phyloP scores from a whole-genome alignment of 164 flowering plant species.

The Warburgia ugandensis region DNA sequence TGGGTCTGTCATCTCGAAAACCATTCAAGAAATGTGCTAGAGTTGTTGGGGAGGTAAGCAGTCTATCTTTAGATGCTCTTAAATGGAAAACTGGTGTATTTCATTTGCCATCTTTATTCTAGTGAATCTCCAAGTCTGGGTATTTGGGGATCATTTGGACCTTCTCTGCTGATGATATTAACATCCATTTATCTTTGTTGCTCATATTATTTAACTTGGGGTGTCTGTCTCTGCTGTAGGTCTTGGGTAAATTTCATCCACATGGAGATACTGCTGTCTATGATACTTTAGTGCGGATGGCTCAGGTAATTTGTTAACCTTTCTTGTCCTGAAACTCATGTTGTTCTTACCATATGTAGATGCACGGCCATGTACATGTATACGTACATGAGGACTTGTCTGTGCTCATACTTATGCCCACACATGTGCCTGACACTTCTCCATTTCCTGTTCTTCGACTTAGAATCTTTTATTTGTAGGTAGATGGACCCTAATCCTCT shows the following conservation, averaged over 20 bases:
- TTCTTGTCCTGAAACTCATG: not conserved
- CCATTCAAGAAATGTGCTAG: slow-evolving; percentile 96
- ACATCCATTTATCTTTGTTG: too few species aligned
- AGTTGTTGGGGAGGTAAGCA: slow-evolving; percentile 85
- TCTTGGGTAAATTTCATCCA: slow-evolving; percentile 94
- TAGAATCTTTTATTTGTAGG: too few species aligned
- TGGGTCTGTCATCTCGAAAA: slow-evolving; percentile 84
- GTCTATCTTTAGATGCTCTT: not conserved
- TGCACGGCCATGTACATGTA: too few species aligned
- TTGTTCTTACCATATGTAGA: not conserved
- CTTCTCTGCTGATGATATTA: too few species aligned
- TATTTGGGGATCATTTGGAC: too few species aligned
- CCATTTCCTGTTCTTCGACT: too few species aligned
- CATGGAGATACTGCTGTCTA: slow-evolving; percentile 97
- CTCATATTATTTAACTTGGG: not conserved
- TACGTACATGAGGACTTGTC: too few species aligned
- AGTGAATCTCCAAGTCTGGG: too few species aligned
- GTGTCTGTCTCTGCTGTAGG: slow-evolving; percentile 35
- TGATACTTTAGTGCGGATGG: slow-evolving; percentile 94
- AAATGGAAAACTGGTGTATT: not conserved
- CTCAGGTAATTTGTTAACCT: slow-evolving; percentile 52
- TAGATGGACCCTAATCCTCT: too few species aligned
- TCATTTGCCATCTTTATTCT: not conserved
- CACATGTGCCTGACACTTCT: too few species aligned
- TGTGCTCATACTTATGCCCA: too few species aligned